Evolutionary conservation across 169 alveolate species (phyloP).

Genomic region (Plasmodium billcollinsi): DNA sequence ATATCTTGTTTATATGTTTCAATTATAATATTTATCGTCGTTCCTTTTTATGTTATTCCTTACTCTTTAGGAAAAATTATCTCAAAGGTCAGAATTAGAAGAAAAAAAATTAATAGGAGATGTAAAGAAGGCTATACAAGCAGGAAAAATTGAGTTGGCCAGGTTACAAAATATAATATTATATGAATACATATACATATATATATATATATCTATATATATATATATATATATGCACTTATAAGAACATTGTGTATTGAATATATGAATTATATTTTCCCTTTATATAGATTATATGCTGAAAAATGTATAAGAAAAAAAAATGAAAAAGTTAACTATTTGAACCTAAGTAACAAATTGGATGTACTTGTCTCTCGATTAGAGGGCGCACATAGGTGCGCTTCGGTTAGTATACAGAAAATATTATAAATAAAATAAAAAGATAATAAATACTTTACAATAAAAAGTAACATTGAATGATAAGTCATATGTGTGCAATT

Average conservation of each 20-base stretch:
- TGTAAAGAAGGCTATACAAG: conserved; percentile 71
- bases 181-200: background rate
- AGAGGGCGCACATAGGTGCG: conserved; percentile 62
- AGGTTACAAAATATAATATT: conserved; percentile 20
- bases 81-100: conserved; percentile 61
- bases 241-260: background rate
- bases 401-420: conserved; percentile 39
- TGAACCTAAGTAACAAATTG: conserved; percentile 55
- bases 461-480: background rate
- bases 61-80: conserved; percentile 55
- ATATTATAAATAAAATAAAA: background rate
- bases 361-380: conserved; percentile 65
- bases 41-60: background rate
- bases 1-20: no score
- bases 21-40: no score
- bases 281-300: conserved; percentile 41
- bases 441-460: no score
- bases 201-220: background rate
- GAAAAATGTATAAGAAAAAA: conserved; percentile 72
- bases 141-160: conserved; percentile 70
- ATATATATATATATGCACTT: no score
- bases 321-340: conserved; percentile 66
- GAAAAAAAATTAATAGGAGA: conserved; percentile 41
- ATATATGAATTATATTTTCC: background rate
- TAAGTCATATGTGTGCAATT: background rate